Conservation (phyloP, 257 asterid species). For the Anisodus acutangulus region DNA sequence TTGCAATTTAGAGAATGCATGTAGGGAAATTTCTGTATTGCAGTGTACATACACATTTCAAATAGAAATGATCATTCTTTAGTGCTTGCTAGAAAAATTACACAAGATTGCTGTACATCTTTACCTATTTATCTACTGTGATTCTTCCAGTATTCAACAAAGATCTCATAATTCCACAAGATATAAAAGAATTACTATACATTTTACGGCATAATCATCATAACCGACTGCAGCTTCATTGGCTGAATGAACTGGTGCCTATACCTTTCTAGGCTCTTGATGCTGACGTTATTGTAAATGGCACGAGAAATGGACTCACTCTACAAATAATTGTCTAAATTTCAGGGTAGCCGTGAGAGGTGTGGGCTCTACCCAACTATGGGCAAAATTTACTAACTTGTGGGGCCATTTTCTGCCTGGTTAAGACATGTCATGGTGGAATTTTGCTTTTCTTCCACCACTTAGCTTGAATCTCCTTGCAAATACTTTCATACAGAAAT, state of each 20-base stretch:
- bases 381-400: background rate
- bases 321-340: too few relatives aligned
- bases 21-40: background rate
- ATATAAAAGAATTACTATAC: slow-evolving; percentile 26
- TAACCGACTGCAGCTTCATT: too few relatives aligned
- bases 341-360: too few relatives aligned
- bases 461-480: background rate
- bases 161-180: slow-evolving; percentile 20
- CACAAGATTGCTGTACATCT: background rate
- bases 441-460: background rate
- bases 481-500: background rate
- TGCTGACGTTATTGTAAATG: too few relatives aligned
- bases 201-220: background rate
- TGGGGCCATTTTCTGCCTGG: background rate
- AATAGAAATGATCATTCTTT: background rate
- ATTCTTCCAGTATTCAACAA: background rate
- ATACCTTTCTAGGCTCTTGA: too few relatives aligned
- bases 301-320: too few relatives aligned
- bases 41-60: background rate
- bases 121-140: background rate
- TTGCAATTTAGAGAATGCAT: slow-evolving; percentile 17
- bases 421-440: background rate
- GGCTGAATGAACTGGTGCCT: too few relatives aligned
- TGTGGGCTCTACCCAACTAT: background rate
- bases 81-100: background rate